Evolutionary conservation across 192 early-diverging fungal species (phyloP).

Genomic region (Dissophora globulifera): DNA sequence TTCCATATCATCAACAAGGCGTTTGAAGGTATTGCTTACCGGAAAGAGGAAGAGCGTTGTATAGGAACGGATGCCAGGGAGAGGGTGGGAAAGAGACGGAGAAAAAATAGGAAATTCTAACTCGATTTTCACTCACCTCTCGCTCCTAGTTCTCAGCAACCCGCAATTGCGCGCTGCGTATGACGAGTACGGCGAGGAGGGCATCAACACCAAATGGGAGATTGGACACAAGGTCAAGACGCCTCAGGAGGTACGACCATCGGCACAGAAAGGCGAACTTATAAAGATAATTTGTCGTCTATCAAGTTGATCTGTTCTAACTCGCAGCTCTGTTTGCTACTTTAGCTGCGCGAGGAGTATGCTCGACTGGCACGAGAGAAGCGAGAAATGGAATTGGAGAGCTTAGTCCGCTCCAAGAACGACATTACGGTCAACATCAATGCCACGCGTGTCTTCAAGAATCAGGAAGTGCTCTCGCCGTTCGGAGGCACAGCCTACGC

Average conservation of each 20-base stretch:
- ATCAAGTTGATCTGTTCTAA: no score
- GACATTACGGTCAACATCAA: conserved; percentile 65
- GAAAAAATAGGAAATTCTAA: no score
- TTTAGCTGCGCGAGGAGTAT: conserved; percentile 73
- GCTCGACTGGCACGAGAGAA: conserved; percentile 68
- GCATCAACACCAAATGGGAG: conserved; percentile 69
- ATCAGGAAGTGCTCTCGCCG: conserved; percentile 58
- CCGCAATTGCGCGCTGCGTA: conserved; percentile 82
- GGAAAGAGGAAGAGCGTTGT: no score
- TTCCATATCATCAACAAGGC: conserved; percentile 84
- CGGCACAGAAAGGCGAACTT: neutral
- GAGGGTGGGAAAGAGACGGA: no score
- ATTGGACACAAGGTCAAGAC: conserved; percentile 77
- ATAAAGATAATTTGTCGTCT: no score
- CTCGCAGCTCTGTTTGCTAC: neutral
- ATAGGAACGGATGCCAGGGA: no score
- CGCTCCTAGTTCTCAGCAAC: conserved; percentile 76
- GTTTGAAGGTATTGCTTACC: conserved; percentile 68
- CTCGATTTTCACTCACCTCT: neutral
- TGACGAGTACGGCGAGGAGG: conserved; percentile 94
- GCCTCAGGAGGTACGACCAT: conserved; percentile 64
- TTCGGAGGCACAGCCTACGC: conserved; percentile 53
- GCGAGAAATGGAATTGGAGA: conserved; percentile 72
- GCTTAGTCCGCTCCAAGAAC: conserved; percentile 69
- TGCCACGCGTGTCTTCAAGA: conserved; percentile 60